Evolutionary conservation across 169 alveolate genomes (phyloP).

Genomic region (Perkinsus marinus): DNA sequence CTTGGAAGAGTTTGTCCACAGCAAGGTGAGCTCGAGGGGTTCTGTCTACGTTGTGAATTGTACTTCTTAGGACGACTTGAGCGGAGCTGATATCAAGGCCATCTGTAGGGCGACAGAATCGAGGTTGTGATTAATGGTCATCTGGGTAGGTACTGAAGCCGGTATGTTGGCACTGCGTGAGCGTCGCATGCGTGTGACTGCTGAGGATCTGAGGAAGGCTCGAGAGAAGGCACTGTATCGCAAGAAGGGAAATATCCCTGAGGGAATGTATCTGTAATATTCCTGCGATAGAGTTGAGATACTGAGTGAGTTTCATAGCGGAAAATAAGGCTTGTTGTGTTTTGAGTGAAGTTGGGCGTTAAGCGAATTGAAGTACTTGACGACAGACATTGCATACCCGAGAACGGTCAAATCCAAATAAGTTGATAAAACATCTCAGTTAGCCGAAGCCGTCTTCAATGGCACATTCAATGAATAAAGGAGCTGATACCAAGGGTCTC

Average conservation of each 20-base stretch:
- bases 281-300: neutral
- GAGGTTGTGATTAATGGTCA: too few species aligned
- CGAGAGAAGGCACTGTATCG: slow-evolving; percentile 94
- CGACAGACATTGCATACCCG: too few species aligned
- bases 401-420: too few species aligned
- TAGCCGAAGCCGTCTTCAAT: neutral
- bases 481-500: too few species aligned
- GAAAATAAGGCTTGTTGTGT: neutral
- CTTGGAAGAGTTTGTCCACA: slow-evolving; percentile 94
- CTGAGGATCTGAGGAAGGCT: slow-evolving; percentile 90
- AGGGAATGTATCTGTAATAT: slow-evolving; percentile 73
- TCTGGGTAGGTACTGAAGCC: too few species aligned
- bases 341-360: too few species aligned
- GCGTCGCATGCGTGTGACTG: slow-evolving; percentile 94
- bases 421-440: too few species aligned
- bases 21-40: slow-evolving; percentile 43
- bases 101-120: too few species aligned
- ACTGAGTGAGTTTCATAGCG: neutral
- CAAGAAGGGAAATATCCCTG: slow-evolving; percentile 96
- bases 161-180: slow-evolving; percentile 98
- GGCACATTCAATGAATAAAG: too few species aligned
- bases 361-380: too few species aligned
- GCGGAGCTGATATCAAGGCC: slow-evolving; percentile 96
- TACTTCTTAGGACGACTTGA: slow-evolving; percentile 71
- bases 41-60: neutral